These are phyloP conservation scores for Xylariaceae sp. DNA, from an alignment of 2,329 filamentous ascomycete genomes.

Conservation along the genomic window DNA sequence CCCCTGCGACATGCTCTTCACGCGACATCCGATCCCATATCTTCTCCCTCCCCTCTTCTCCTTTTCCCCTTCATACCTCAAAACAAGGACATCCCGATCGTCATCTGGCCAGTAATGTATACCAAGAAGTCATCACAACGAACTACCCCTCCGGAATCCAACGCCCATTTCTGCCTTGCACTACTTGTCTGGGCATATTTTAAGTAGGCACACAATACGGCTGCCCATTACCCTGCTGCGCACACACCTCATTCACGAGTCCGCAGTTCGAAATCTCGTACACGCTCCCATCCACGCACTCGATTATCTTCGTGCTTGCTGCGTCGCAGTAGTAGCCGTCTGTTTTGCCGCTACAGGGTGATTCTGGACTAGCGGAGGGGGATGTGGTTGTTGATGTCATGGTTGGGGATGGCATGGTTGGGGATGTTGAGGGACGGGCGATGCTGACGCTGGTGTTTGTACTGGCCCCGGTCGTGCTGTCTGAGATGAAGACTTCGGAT, in stretches of 20 bases:
- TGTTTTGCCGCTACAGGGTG: not conserved
- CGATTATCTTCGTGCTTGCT: not conserved
- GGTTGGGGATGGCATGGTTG: not conserved
- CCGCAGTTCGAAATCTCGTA: not conserved
- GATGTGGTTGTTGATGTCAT: not conserved
- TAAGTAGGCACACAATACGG: not conserved
- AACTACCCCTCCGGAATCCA: too few relatives aligned
- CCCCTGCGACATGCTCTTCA: too few relatives aligned
- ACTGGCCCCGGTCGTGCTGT: not conserved
- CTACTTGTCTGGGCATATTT: too few relatives aligned
- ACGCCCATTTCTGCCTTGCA: too few relatives aligned
- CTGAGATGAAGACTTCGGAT: not conserved
- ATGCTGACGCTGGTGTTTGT: not conserved
- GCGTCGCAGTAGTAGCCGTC: not conserved
- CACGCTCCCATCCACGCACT: not conserved
- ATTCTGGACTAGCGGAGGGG: not conserved
- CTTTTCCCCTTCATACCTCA: too few relatives aligned
- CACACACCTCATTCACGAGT: not conserved
- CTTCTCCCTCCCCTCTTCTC: too few relatives aligned
- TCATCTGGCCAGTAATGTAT: too few relatives aligned
- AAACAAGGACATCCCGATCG: too few relatives aligned
- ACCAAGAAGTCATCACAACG: too few relatives aligned
- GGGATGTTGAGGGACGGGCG: not conserved
- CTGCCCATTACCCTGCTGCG: not conserved
- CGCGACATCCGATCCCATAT: too few relatives aligned